Percentiles rank a stretch among this genome's conserved stretches.
These are phyloP conservation scores for Articulospora tetracladia DNA, from an alignment of 495 filamentous ascomycete genomes.

Conservation along the genomic window DNA sequence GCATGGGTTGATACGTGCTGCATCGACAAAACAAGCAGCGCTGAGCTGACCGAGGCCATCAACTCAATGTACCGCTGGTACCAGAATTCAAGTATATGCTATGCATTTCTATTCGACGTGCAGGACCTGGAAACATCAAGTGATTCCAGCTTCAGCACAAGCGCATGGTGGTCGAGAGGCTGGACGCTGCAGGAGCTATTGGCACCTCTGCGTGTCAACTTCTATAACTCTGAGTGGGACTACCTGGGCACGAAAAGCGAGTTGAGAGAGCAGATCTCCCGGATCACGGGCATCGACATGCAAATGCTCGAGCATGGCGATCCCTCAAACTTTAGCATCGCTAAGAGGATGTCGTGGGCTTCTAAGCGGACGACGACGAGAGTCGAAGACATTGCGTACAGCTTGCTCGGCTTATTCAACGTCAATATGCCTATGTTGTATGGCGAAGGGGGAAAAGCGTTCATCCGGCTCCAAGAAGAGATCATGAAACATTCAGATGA, in stretches of 20 bases:
- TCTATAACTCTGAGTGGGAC: background rate
- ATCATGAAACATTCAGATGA: slow-evolving; percentile 24
- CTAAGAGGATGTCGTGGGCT: slow-evolving; percentile 25
- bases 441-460: slow-evolving; percentile 26
- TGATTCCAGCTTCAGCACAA: background rate
- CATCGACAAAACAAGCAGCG: too few species aligned
- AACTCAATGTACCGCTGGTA: too few species aligned
- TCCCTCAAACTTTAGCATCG: background rate
- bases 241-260: background rate
- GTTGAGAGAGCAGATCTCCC: background rate
- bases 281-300: background rate
- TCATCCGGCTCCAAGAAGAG: slow-evolving; percentile 25
- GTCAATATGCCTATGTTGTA: slow-evolving; percentile 29
- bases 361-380: slow-evolving; percentile 19
- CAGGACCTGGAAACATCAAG: background rate
- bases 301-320: background rate
- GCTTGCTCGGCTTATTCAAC: slow-evolving; percentile 23
- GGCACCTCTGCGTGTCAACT: background rate
- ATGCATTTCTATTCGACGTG: background rate
- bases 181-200: background rate
- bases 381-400: slow-evolving; percentile 25
- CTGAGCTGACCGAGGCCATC: background rate
- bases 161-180: background rate
- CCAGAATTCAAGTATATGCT: background rate
- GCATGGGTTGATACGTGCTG: background rate